Evolutionary conservation across 1,284 basidiomycete genomes (phyloP), one percentile per base, ranked within the genome.

Genomic region (Apiotrichum domesticum): DNA sequence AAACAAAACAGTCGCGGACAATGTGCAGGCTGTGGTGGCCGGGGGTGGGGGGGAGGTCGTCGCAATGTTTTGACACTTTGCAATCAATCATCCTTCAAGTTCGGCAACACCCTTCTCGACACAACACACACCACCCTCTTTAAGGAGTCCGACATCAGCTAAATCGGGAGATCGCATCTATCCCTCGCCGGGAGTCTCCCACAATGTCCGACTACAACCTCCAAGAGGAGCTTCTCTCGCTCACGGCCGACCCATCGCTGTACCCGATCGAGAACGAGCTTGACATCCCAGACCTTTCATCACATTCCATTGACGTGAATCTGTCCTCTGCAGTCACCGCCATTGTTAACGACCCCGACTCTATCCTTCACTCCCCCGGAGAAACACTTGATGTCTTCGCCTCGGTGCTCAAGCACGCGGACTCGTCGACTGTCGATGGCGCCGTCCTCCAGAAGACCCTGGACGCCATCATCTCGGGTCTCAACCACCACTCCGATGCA

Each of bases 311-410:
- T 54, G 73, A 79, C 49, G 58, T 63, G 35, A 65, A 67, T 48
- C 65, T 73, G 42, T 72, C 69, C 4, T 62, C 63, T 15, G 89
- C 87, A 33, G 87, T 95, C 51, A 85, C 86, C 62, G 79, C 83
- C 4, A 83, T 90, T 42, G 86, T 88, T 3, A 81, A 85, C 50
- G 83, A 84, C 15, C 85, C 87, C 15, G 85, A 88, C 33, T 76
- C 82, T 3, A 85, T 95, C 53, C 73, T 79, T 0, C 82, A 88
- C 41, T 67, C 69, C 4, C 54, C 66, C 10, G 75, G 79, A 1
- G 79, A 84, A 21, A 82, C 86, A 8, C 88, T 92, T 62, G 89
- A 91, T 66, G 82, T 87, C 21, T 89, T 87, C 66, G 81, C 88
- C 53, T 87, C 84, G 61, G 78, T 93, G 7, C 80, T 93, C 66